Base-by-base conservation (phyloP, 1,284 basidiomycete genomes). In the Bjerkandera adusta region DNA sequence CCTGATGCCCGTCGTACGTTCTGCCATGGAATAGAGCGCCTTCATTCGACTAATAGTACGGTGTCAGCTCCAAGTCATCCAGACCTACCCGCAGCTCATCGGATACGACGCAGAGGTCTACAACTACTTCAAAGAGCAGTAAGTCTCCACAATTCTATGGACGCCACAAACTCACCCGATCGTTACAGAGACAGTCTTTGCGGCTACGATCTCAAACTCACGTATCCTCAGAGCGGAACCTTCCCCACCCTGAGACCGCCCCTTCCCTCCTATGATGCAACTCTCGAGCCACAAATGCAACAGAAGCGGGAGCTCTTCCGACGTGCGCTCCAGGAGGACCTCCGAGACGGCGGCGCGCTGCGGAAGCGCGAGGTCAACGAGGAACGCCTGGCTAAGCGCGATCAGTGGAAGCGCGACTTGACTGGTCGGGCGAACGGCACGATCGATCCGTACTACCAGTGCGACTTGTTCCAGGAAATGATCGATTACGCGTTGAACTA, bases 41-140 rank as follows among this genome's bases (percentile, higher is more conserved):
- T 16, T 6, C 5, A 13, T 25, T 18, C n/a, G 21, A 40, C 21
- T 10, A 21, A 13, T 21, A n/a, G n/a, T 8, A 20, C 15, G 25
- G 10, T 7, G 27, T n/a, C n/a, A 29, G 22, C 37, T 26, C n/a
- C 36, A 36, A 45, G 68, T 83, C 32, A 63, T 87, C 13, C 76
- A 84, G 64, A 86, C 84, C 5, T 83, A 78, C 57, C 85, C 84
- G 1, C 84, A 85, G 59, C 62, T 87, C 29, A 84, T 87, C 38
- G 78, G 76, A 29, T 87, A 83, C 54, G 79, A 87, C 54, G 63
- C 69, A 33, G 73, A 77, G n/a, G 80, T 85, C 4, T 79, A 77
- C 59, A 69, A 78, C 48, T 83, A 83, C 58, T 85, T 87, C 63
- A 73, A 75, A 56, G 68, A 76, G 55, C 81, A 79, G 81, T 83